A percentile compares a stretch with the other conserved stretches of the same genome.
Evolutionary conservation across 495 filamentous ascomycete genomes (phyloP).

Genomic region (Hypoxylon fragiforme): DNA sequence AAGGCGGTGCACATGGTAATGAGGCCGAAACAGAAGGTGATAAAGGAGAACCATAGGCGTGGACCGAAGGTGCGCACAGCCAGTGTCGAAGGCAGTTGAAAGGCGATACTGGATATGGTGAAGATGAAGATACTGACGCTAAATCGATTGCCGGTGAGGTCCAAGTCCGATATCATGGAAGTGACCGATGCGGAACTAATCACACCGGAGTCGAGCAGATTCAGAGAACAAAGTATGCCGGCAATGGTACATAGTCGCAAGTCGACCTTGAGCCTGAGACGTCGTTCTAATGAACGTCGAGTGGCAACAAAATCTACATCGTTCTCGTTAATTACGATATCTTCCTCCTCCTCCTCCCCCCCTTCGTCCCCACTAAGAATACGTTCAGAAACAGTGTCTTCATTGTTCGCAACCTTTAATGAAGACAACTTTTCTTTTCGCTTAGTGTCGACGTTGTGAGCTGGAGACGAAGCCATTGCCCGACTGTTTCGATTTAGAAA

Average conservation of each 20-base stretch:
- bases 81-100: constrained; percentile 74
- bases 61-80: constrained; percentile 70
- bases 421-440: constrained; percentile 4
- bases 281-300: constrained; percentile 27
- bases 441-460: neutral
- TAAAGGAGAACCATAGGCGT: constrained; percentile 66
- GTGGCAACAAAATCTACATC: constrained; percentile 1
- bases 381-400: constrained; percentile 20
- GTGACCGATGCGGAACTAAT: constrained; percentile 77
- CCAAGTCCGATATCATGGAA: constrained; percentile 68
- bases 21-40: constrained; percentile 70
- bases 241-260: constrained; percentile 75
- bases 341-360: constrained; percentile 14
- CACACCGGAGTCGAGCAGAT: constrained; percentile 75
- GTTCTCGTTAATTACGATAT: neutral
- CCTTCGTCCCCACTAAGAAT: constrained; percentile 14
- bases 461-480: constrained; percentile 16
- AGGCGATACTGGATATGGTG: constrained; percentile 72
- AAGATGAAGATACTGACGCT: constrained; percentile 79
- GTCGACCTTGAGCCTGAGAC: constrained; percentile 68
- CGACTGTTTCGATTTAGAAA: neutral
- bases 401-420: constrained; percentile 12
- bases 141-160: constrained; percentile 66
- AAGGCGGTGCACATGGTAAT: constrained; percentile 76
- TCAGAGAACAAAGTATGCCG: constrained; percentile 70